Conservation (phyloP, 2,329 filamentous ascomycete species). For the Aspergillus sp. region DNA sequence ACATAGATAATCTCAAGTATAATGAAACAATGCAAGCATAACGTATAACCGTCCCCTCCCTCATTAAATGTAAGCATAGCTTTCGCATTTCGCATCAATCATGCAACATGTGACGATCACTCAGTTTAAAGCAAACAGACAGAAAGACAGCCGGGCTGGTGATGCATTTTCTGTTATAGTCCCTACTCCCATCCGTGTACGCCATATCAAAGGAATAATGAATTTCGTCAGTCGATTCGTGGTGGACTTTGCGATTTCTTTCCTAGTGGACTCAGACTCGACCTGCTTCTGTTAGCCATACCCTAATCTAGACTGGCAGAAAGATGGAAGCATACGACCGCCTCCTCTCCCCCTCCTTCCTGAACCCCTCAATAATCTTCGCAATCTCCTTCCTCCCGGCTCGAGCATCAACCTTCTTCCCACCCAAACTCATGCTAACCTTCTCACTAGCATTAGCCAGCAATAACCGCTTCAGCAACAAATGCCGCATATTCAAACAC, state of each 20-base stretch:
- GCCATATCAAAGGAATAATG: not conserved
- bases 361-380: constrained; percentile 75
- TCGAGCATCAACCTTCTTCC: constrained; percentile 72
- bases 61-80: not conserved
- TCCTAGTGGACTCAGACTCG: constrained; percentile 1
- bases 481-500: constrained; percentile 86
- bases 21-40: not conserved
- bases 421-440: constrained; percentile 88
- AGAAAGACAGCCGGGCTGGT: not conserved
- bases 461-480: constrained; percentile 78
- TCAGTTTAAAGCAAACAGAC: not conserved
- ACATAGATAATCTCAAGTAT: too few species aligned
- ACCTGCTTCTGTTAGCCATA: not conserved
- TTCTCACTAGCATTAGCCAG: constrained; percentile 74
- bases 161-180: not conserved
- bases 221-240: constrained; percentile 4
- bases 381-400: constrained; percentile 86
- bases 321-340: constrained; percentile 57
- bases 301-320: not conserved
- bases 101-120: not conserved
- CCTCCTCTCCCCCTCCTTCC: constrained; percentile 79
- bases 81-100: not conserved
- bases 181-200: not conserved
- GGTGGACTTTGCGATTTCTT: constrained; percentile 7
- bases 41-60: not conserved